These are phyloP conservation scores for Alectoria sarmentosa DNA, from an alignment of 495 filamentous ascomycete species.

Conservation along the genomic window DNA sequence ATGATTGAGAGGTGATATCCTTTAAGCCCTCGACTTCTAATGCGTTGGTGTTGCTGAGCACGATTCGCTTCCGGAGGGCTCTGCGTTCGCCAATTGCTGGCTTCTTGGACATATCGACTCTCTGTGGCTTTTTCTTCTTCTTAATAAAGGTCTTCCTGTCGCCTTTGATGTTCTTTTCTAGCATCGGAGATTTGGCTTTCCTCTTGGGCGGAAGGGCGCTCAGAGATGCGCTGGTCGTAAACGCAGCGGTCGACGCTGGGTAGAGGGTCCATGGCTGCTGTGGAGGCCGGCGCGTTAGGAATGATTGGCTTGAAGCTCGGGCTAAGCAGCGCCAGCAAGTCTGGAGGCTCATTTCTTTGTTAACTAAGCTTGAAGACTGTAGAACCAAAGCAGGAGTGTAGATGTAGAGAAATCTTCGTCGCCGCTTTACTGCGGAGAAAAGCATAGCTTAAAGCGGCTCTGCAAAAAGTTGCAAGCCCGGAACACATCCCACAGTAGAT, in stretches of 20 bases:
- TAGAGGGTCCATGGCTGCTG: slow-evolving; percentile 29
- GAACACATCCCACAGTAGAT: not conserved
- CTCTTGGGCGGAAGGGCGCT: slow-evolving; percentile 16
- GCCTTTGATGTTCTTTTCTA: slow-evolving; percentile 31
- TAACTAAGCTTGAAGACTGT: slow-evolving; percentile 1
- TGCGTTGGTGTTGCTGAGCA: slow-evolving; percentile 90
- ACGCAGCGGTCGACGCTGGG: slow-evolving; percentile 34
- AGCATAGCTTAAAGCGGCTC: slow-evolving; percentile 8
- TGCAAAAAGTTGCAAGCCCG: slow-evolving; percentile 6
- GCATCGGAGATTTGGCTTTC: slow-evolving; percentile 32
- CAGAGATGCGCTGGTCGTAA: slow-evolving; percentile 37
- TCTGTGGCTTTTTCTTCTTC: slow-evolving; percentile 46
- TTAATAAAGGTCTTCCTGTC: slow-evolving; percentile 34
- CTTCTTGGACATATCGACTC: slow-evolving; percentile 37
- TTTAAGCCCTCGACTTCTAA: slow-evolving; percentile 60
- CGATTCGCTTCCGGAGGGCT: slow-evolving; percentile 76
- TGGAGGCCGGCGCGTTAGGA: slow-evolving; percentile 29
- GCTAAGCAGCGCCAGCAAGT: slow-evolving; percentile 63
- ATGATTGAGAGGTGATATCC: slow-evolving; percentile 49
- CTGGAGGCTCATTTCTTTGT: slow-evolving; percentile 52
- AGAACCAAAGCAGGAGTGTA: not conserved
- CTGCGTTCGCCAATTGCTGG: slow-evolving; percentile 75
- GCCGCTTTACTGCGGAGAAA: slow-evolving; percentile 5
- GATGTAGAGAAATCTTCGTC: slow-evolving; percentile 9
- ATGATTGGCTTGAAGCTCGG: slow-evolving; percentile 37